A percentile compares a stretch with the other conserved stretches of the same genome.
phyloP scores from a whole-genome alignment of 306 rosid species.

The Sindora glabra region DNA sequence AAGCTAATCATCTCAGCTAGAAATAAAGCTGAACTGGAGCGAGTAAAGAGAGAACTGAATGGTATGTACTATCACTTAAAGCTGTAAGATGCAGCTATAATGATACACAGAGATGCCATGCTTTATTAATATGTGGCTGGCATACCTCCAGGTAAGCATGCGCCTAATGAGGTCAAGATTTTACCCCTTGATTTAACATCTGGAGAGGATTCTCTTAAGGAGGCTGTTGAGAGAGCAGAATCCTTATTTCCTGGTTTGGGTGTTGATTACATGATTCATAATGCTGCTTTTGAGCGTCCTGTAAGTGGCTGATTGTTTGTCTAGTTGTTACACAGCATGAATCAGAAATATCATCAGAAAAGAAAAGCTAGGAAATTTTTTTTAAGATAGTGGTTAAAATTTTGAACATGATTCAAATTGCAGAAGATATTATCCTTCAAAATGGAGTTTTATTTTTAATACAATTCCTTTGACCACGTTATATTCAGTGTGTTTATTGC shows the following conservation, averaged over 20 bases:
- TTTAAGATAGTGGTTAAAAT: background rate
- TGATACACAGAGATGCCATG: background rate
- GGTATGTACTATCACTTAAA: constrained; percentile 38
- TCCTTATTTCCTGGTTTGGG: constrained; percentile 63
- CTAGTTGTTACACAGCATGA: background rate
- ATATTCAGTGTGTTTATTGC: background rate
- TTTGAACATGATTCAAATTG: constrained; percentile 5
- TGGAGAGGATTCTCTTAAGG: constrained; percentile 65
- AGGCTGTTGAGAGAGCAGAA: constrained; percentile 71
- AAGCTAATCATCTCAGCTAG: constrained; percentile 88
- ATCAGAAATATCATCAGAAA: constrained; percentile 3
- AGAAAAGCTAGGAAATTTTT: background rate
- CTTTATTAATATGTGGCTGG: constrained; percentile 12
- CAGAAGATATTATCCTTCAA: background rate
- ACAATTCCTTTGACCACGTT: constrained; percentile 1
- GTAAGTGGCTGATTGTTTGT: constrained; percentile 44
- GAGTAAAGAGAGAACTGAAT: constrained; percentile 59
- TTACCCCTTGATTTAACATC: constrained; percentile 75
- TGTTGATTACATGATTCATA: constrained; percentile 87
- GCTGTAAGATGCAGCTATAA: background rate
- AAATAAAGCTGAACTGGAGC: constrained; percentile 73
- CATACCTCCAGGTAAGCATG: constrained; percentile 62
- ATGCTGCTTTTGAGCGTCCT: constrained; percentile 94
- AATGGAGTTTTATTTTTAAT: background rate
- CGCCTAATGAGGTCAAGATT: constrained; percentile 61